Evolutionary conservation across 257 asterid species (phyloP).

Genomic region (Solanum virginianum): DNA sequence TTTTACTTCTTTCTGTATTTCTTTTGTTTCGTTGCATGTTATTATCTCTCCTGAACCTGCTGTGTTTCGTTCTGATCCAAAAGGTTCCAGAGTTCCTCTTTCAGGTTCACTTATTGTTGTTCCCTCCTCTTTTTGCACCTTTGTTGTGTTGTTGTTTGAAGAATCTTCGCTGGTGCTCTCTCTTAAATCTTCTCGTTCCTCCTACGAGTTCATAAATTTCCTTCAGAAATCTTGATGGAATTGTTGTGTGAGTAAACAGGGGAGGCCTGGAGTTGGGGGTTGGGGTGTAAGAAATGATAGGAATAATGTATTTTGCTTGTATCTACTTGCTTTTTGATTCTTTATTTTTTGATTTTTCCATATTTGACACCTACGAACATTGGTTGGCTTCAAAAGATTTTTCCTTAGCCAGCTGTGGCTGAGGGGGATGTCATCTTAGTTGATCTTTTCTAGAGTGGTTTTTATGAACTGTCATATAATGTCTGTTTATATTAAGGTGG

Average conservation of each 20-base stretch:
- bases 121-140: not conserved
- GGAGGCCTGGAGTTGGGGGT: not conserved
- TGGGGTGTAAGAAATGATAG: not conserved
- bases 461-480: not conserved
- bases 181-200: not conserved
- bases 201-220: not conserved
- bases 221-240: not conserved
- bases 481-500: not conserved
- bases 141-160: not conserved
- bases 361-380: not conserved
- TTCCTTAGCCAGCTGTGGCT: not conserved
- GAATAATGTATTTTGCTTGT: not conserved
- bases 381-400: not conserved
- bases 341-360: not conserved
- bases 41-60: conserved; percentile 7
- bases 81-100: not conserved
- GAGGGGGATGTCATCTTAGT: not conserved
- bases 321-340: not conserved
- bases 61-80: conserved; percentile 1
- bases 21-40: not conserved
- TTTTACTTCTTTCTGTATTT: not conserved
- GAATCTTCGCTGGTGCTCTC: not conserved
- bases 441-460: not conserved
- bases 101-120: not conserved
- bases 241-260: not conserved